These are phyloP conservation scores for Populus davidiana DNA, from an alignment of 345 rosid species.

Conservation along the genomic window DNA sequence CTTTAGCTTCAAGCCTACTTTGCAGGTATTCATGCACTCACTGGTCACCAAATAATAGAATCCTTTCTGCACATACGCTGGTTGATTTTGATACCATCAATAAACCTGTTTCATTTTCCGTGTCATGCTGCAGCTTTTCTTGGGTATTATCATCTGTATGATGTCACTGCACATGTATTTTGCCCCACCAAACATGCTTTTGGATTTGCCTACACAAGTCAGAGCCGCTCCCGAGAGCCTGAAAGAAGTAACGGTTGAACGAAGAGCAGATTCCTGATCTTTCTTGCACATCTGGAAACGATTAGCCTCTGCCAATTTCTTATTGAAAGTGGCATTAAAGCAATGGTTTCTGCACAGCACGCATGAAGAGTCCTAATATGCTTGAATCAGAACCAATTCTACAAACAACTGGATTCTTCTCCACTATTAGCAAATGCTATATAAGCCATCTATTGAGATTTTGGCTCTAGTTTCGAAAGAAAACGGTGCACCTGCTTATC, in stretches of 20 bases:
- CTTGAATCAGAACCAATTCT: background rate
- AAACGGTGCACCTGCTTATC: background rate
- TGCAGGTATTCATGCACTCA: slow-evolving; percentile 44
- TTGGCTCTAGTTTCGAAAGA: background rate
- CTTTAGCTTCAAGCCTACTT: slow-evolving; percentile 64
- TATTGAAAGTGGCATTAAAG: background rate
- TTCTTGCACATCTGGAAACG: background rate
- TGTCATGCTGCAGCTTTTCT: slow-evolving; percentile 69
- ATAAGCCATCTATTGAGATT: background rate
- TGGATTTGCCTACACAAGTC: slow-evolving; percentile 50
- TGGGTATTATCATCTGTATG: slow-evolving; percentile 88
- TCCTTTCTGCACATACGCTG: background rate
- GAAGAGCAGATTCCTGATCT: slow-evolving; percentile 54
- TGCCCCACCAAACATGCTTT: slow-evolving; percentile 66
- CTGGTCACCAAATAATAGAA: background rate
- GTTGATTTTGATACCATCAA: background rate
- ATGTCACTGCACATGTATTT: slow-evolving; percentile 97
- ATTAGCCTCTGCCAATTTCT: background rate
- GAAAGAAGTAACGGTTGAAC: slow-evolving; percentile 52
- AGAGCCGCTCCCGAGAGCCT: slow-evolving; percentile 56
- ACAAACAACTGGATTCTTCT: slow-evolving; percentile 4
- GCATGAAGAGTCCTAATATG: background rate
- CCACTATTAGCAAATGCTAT: background rate
- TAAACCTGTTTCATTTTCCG: background rate
- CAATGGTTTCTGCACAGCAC: background rate